phyloP scores from a whole-genome alignment of 345 rosid genomes.

The Salix koriyanagi region DNA sequence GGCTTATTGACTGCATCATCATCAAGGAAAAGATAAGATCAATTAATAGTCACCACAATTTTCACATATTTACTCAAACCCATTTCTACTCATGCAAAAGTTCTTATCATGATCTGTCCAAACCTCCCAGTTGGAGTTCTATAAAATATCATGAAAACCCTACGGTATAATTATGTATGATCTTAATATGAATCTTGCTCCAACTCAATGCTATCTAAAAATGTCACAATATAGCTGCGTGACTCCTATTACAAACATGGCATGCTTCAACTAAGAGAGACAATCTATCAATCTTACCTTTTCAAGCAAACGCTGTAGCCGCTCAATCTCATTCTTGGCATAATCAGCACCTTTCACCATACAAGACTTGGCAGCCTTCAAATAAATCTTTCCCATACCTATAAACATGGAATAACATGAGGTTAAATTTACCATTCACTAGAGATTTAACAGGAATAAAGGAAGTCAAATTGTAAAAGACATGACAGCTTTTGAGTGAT shows the following conservation, averaged over 20 bases:
- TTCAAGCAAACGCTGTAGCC: conserved; percentile 78
- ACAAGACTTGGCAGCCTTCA: conserved; percentile 62
- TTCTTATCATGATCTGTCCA: background rate
- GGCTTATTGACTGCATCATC: conserved; percentile 70
- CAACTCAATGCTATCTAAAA: background rate
- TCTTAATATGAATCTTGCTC: background rate
- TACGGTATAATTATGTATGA: background rate
- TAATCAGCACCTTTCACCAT: conserved; percentile 78
- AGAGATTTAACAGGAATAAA: background rate
- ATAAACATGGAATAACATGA: background rate
- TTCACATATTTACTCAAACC: background rate
- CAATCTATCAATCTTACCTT: conserved; percentile 42
- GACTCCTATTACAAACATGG: background rate
- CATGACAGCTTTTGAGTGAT: background rate
- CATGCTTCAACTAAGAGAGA: background rate
- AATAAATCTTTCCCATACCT: conserved; percentile 84
- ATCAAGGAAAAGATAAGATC: background rate
- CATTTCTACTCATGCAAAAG: background rate
- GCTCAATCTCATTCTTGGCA: conserved; percentile 68
- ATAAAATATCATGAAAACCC: background rate
- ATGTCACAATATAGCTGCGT: no score
- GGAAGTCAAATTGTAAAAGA: background rate
- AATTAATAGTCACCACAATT: background rate
- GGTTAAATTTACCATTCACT: background rate
- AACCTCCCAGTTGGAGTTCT: background rate